Evolutionary conservation across 2,329 filamentous ascomycete genomes (phyloP).

Genomic region (Phaeosphaeriaceae sp.): DNA sequence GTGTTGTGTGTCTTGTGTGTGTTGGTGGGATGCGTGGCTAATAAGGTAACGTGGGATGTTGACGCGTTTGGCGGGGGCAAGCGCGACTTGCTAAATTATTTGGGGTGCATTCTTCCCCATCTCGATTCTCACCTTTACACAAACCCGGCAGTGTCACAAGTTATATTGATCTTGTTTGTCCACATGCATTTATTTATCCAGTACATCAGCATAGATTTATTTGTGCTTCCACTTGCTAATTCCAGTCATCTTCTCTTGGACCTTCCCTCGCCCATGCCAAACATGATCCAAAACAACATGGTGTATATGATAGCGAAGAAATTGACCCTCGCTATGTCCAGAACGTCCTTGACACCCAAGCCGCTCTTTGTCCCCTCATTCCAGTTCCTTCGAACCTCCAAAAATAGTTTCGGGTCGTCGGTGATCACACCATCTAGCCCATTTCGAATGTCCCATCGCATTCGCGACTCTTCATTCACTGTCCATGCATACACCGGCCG

Average conservation of each 20-base stretch:
- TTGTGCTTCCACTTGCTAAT: neutral
- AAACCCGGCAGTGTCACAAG: neutral
- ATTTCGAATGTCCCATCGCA: conserved; percentile 78
- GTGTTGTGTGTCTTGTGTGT: conserved; percentile 33
- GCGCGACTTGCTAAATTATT: conserved; percentile 23
- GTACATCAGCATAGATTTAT: too few species aligned
- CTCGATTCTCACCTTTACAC: neutral
- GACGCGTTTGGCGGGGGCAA: conserved; percentile 43
- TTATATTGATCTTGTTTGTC: too few species aligned
- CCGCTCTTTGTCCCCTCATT: conserved; percentile 45
- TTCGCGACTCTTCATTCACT: conserved; percentile 77
- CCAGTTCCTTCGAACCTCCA: conserved; percentile 60
- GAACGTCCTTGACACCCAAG: conserved; percentile 34
- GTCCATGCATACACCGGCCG: conserved; percentile 82
- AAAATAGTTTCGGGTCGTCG: conserved; percentile 75
- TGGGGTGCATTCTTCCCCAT: neutral
- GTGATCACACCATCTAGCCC: conserved; percentile 82
- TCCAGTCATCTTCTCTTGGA: conserved; percentile 11
- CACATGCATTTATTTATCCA: neutral
- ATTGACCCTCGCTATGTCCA: conserved; percentile 42
- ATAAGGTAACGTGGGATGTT: conserved; percentile 24
- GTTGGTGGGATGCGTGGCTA: conserved; percentile 9
- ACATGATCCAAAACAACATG: conserved; percentile 40
- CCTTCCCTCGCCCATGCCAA: conserved; percentile 31
- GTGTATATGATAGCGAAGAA: conserved; percentile 43